Base-by-base conservation (phyloP, 2,329 filamentous ascomycete species). In the Immersiporthe knoxdaviesiana region DNA sequence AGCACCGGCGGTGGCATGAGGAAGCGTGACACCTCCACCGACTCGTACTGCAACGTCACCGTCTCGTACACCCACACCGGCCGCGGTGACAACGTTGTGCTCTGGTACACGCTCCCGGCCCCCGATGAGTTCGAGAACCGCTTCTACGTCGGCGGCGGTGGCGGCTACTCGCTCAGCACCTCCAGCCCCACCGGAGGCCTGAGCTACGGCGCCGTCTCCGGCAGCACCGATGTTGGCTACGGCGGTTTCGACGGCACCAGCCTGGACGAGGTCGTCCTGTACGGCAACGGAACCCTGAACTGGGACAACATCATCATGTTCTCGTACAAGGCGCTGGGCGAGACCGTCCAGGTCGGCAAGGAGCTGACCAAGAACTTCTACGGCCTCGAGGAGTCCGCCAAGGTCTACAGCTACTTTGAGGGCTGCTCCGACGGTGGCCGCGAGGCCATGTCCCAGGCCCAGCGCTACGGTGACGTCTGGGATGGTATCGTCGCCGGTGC, bases 401-500 rank as follows among this genome's bases (percentile, higher is more conserved):
- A 75, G 69, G 74, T 86, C 63, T 83, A 81, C 74, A 84, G 85
- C 24, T 87, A 88, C 77, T 88, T 85, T 76, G 76, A 81, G 72
- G 83, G 82, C 21, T 85, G 82, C 73, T 84, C 82, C 16, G 79
- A 82, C 44, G 82, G 82, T 16, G 81, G 84, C 0, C 80, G 84
- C 56, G 82, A 86, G 75, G 84, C 83, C n/a, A 81, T 81, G 81
- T 81, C 78, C 47, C 79, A 81, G 70, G 77, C 81, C 10, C 80
- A 83, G 72, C 77, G 78, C 16, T 83, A 73, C 67, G 77, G 74
- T 7, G 77, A 79, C 7, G 75, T 79, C 62, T 84, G 80, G 68
- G 83, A 85, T 65, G 83, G 83, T 32, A 81, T 77, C 12, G 76
- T 82, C 54, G 77, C 78, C 1, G 84, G 83, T 61, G 83, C 84